Evolutionary conservation across 2,329 filamentous ascomycete genomes (phyloP), one percentile per base, ranked within the genome.

Genomic region (Ophiostoma ulmi): DNA sequence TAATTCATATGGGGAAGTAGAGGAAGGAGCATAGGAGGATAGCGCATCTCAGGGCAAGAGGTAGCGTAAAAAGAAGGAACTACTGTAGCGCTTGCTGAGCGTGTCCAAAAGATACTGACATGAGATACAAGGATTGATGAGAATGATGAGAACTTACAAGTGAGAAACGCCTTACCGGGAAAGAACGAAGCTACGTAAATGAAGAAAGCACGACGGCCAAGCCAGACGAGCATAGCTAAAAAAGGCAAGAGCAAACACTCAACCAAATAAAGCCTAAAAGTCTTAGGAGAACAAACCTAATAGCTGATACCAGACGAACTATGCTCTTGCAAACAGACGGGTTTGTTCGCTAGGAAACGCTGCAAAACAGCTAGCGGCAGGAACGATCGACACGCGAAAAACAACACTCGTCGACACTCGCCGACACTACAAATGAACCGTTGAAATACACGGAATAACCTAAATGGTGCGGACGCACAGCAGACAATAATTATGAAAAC

Each of bases 1-100:
- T 65, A 22, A 65, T 22, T 39, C n/a, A 13, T 39, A 39, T n/a
- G 63, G 63, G 63, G 63, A 65, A 65, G 63, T 65, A 36, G 63
- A 65, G 35, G 63, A 65, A 65, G 63, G 63, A 13, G 63, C 14
- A 36, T 65, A 65, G 10, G 35, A 11, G 14, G 14, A 6, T 11
- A 55, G 20, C 13, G 14, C 41, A 17, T 14, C 41, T 44, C 41
- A 44, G 61, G 61, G 61, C 35, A 64, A 64, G 31, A 64, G 17
- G 26, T 14, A 64, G 10, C 11, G 5, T 31, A 31, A 10, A 26
- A 7, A 14, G 55, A 61, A 61, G 55, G 55, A 61, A 17, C 44
- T 20, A 48, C 44, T 48, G 41, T 44, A 44, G 41, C 41, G 38
- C 38, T 39, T 39, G 38, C 38, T 39, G 10, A 3, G 38, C 38